Base-by-base conservation (phyloP, 257 asterid genomes). In the Nicotiana obtusifolia region DNA sequence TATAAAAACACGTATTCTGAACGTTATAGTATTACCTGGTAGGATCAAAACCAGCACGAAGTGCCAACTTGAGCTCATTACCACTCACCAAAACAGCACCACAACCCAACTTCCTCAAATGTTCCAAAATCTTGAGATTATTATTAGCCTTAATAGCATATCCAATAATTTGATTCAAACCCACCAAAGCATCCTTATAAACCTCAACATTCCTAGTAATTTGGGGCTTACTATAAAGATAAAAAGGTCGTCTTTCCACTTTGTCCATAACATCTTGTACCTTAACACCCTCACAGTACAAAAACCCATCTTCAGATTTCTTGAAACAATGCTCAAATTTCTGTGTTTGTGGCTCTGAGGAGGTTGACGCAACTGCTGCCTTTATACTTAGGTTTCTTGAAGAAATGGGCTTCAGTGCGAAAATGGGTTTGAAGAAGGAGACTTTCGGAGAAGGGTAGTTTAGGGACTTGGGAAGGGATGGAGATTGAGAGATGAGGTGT, bases 61-160 rank as follows among this genome's bases (percentile, higher is more conserved):
- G 90, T 17, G 98, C 98, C 83, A 94, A 71, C 82, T 83, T 94
- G 57, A 94, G 96, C 88, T 94, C 97, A 84, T 94, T 94, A 60
- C 97, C 98, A 78, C 98, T 94, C 20, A 94, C 98, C 87, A 94
- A 83, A 76, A 93, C 97, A 81, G 98, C 98, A 30, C 97, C 97
- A 84, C 97, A 93, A 7, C 97, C 97, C 84, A 88, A 83, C 41
- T 80, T 77, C 82, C 90, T 92, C 91, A 95, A 83, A 89, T 93
- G 97, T 89, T 92, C 97, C 89, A 95, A 86, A 82, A 93, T 90
- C 91, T 93, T 95, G 37, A 95, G 91, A 87, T 95, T 93, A 78
- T 95, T 95, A 61, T 95, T 92, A 10, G 98, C 99, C 89, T 95
- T 95, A 82, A 95, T 92, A n/a, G 99, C 97, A 78, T 93, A 95